phyloP scores from a whole-genome alignment of 345 rosid species.

The Corchorus capsularis region DNA sequence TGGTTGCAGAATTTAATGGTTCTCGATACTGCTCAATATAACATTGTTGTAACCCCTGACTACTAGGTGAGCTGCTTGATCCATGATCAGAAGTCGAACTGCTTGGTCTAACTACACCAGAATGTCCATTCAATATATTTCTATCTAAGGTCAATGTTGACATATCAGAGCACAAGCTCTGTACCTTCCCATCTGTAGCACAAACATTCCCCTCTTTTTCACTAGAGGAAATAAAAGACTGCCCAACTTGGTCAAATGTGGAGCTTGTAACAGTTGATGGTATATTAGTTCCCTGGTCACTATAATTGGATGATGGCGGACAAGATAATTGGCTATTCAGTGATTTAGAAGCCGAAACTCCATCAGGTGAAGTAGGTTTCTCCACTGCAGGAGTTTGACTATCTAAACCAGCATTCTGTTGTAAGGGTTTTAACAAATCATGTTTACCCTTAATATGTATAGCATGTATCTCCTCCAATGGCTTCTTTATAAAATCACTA shows the following conservation, averaged over 20 bases:
- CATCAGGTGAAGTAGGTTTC: constrained; percentile 32
- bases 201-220: constrained; percentile 23
- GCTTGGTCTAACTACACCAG: constrained; percentile 31
- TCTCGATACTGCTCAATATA: constrained; percentile 35
- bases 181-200: constrained; percentile 25
- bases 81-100: constrained; percentile 42
- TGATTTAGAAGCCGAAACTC: constrained; percentile 26
- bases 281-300: constrained; percentile 21
- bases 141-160: constrained; percentile 43
- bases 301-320: constrained; percentile 32
- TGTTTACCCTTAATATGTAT: constrained; percentile 33
- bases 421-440: constrained; percentile 37
- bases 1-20: constrained; percentile 25
- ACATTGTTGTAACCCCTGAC: constrained; percentile 35
- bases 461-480: constrained; percentile 37
- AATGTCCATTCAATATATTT: constrained; percentile 35
- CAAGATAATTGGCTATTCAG: constrained; percentile 32
- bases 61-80: constrained; percentile 39
- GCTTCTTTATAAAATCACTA: constrained; percentile 36
- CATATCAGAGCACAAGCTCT: constrained; percentile 33
- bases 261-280: constrained; percentile 29
- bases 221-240: constrained; percentile 17
- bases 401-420: constrained; percentile 33
- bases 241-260: constrained; percentile 23
- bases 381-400: constrained; percentile 32